Evolutionary conservation across 306 rosid species (phyloP).

Genomic region (Lagenaria siceraria): DNA sequence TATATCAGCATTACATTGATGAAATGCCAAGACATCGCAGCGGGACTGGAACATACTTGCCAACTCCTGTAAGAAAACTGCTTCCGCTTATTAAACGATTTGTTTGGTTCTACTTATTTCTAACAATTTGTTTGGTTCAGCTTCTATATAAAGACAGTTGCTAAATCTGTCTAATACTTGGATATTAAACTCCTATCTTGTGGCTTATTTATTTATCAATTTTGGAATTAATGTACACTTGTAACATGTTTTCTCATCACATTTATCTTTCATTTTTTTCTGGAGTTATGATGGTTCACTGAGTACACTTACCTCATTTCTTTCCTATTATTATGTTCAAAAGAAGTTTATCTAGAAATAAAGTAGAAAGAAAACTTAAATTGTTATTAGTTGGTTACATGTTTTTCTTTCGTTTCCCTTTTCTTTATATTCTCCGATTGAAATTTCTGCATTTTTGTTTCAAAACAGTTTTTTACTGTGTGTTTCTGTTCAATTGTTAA

Average conservation of each 20-base stretch:
- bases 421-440: neutral
- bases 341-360: neutral
- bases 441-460: neutral
- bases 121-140: slow-evolving; percentile 1
- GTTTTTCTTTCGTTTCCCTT: neutral
- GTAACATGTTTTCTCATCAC: neutral
- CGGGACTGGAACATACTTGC: slow-evolving; percentile 95
- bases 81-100: slow-evolving; percentile 5
- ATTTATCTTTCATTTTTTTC: neutral
- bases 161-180: neutral
- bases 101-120: neutral
- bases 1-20: slow-evolving; percentile 60
- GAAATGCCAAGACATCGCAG: slow-evolving; percentile 79
- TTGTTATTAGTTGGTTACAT: neutral
- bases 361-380: neutral
- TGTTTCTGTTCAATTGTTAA: neutral
- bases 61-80: slow-evolving; percentile 79
- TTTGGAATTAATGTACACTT: neutral
- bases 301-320: neutral
- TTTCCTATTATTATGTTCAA: neutral
- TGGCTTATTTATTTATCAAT: neutral
- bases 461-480: neutral
- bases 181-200: neutral
- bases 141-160: neutral
- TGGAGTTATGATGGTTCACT: neutral